Evolutionary conservation across 2,329 filamentous ascomycete genomes (phyloP).

Genomic region (Tolypocladium sp.): DNA sequence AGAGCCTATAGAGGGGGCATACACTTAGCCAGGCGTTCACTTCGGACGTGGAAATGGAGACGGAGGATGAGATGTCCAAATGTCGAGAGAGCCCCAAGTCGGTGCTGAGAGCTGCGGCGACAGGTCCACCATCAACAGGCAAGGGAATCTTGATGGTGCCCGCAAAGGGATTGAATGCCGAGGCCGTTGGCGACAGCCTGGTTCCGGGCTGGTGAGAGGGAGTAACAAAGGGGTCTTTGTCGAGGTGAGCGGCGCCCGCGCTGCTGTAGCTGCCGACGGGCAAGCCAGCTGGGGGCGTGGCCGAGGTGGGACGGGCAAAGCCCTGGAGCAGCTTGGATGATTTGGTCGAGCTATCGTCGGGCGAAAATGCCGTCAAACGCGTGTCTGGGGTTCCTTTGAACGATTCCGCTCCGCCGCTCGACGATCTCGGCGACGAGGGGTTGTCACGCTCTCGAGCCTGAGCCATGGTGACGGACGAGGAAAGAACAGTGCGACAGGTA

Average conservation of each 20-base stretch:
- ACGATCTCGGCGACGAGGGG: slow-evolving; percentile 41
- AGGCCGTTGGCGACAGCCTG: slow-evolving; percentile 56
- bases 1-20: slow-evolving; percentile 10
- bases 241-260: slow-evolving; percentile 13
- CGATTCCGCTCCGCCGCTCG: slow-evolving; percentile 43
- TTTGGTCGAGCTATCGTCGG: slow-evolving; percentile 41
- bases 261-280: slow-evolving; percentile 14
- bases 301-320: slow-evolving; percentile 19
- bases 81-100: slow-evolving; percentile 36
- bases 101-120: slow-evolving; percentile 31
- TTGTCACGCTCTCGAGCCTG: slow-evolving; percentile 28
- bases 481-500: background rate
- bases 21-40: slow-evolving; percentile 37
- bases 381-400: slow-evolving; percentile 57
- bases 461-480: slow-evolving; percentile 22
- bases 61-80: slow-evolving; percentile 28
- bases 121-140: slow-evolving; percentile 11
- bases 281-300: slow-evolving; percentile 16
- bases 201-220: slow-evolving; percentile 18
- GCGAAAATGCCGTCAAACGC: slow-evolving; percentile 53
- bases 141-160: slow-evolving; percentile 8
- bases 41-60: slow-evolving; percentile 22
- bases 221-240: slow-evolving; percentile 48
- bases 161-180: slow-evolving; percentile 44
- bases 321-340: slow-evolving; percentile 27